These are phyloP conservation scores for Neurospora discreta DNA, from an alignment of 495 filamentous ascomycete genomes.

Conservation along the genomic window DNA sequence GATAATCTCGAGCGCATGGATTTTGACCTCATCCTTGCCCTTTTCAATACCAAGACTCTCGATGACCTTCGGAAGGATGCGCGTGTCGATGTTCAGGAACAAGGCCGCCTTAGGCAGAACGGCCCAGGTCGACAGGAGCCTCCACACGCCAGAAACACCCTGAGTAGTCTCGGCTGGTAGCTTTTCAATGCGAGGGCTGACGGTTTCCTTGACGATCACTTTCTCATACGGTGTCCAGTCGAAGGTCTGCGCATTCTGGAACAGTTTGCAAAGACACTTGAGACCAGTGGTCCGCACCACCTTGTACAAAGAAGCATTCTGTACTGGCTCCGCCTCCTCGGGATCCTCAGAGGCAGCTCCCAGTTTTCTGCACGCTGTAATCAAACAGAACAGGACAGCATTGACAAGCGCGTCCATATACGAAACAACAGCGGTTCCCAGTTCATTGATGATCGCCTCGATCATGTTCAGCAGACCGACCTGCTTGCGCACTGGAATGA, in stretches of 20 bases:
- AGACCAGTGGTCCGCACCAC: slow-evolving; percentile 61
- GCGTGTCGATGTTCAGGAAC: slow-evolving; percentile 54
- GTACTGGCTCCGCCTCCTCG: slow-evolving; percentile 36
- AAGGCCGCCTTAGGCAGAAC: slow-evolving; percentile 50
- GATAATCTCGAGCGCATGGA: slow-evolving; percentile 69
- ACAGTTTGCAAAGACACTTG: slow-evolving; percentile 68
- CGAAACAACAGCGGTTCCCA: slow-evolving; percentile 54
- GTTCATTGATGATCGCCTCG: slow-evolving; percentile 71
- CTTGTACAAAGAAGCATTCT: slow-evolving; percentile 49
- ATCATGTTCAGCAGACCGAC: slow-evolving; percentile 84
- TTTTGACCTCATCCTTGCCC: slow-evolving; percentile 78
- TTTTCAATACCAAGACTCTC: slow-evolving; percentile 62
- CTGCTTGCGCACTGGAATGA: slow-evolving; percentile 62
- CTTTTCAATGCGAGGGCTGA: slow-evolving; percentile 66
- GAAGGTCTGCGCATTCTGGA: slow-evolving; percentile 52
- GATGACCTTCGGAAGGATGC: slow-evolving; percentile 55
- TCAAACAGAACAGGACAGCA: slow-evolving; percentile 65
- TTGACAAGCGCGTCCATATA: slow-evolving; percentile 56
- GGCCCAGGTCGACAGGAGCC: slow-evolving; percentile 72
- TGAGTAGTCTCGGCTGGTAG: slow-evolving; percentile 82
- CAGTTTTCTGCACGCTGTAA: slow-evolving; percentile 54
- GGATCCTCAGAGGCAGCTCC: slow-evolving; percentile 28
- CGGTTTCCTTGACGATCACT: slow-evolving; percentile 57
- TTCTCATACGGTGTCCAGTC: slow-evolving; percentile 62
- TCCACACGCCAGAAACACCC: slow-evolving; percentile 70